Evolutionary conservation across 306 rosid species (phyloP).

Genomic region (Chamaecrista fasciculata): DNA sequence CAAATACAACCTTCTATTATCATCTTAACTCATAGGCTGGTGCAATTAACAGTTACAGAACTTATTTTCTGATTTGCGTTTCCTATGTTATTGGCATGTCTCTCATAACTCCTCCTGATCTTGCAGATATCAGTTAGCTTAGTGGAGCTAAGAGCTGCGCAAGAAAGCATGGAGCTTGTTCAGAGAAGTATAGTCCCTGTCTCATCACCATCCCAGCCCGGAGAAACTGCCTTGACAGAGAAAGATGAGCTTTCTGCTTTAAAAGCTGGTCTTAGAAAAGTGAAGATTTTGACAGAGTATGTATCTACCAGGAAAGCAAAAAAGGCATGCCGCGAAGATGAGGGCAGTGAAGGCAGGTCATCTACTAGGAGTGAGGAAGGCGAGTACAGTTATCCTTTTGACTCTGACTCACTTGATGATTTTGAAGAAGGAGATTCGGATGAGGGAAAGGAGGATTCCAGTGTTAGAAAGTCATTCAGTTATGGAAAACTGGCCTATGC

Average conservation of each 20-base stretch:
- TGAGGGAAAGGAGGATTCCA: slow-evolving; percentile 72
- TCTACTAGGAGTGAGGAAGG: slow-evolving; percentile 91
- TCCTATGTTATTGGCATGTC: neutral
- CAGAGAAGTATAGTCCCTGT: slow-evolving; percentile 65
- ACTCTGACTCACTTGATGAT: slow-evolving; percentile 89
- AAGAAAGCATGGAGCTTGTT: slow-evolving; percentile 61
- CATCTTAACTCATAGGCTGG: neutral
- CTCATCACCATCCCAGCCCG: slow-evolving; percentile 49
- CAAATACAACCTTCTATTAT: neutral
- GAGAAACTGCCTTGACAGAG: slow-evolving; percentile 56
- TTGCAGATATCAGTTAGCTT: slow-evolving; percentile 75
- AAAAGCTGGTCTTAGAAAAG: slow-evolving; percentile 95
- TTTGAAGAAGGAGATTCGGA: slow-evolving; percentile 87
- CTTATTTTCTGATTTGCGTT: neutral
- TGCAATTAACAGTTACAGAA: neutral
- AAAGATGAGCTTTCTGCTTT: slow-evolving; percentile 93
- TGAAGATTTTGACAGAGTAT: slow-evolving; percentile 75
- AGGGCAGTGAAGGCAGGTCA: slow-evolving; percentile 83
- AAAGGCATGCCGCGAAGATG: slow-evolving; percentile 74
- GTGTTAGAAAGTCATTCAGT: slow-evolving; percentile 91
- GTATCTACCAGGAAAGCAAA: slow-evolving; percentile 72
- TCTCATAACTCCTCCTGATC: slow-evolving; percentile 19
- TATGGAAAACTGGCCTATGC: slow-evolving; percentile 90
- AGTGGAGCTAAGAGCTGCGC: slow-evolving; percentile 71
- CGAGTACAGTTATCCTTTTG: slow-evolving; percentile 83